phyloP scores from a whole-genome alignment of 1,139 yeast species.

The Kodamaea alishanica region DNA sequence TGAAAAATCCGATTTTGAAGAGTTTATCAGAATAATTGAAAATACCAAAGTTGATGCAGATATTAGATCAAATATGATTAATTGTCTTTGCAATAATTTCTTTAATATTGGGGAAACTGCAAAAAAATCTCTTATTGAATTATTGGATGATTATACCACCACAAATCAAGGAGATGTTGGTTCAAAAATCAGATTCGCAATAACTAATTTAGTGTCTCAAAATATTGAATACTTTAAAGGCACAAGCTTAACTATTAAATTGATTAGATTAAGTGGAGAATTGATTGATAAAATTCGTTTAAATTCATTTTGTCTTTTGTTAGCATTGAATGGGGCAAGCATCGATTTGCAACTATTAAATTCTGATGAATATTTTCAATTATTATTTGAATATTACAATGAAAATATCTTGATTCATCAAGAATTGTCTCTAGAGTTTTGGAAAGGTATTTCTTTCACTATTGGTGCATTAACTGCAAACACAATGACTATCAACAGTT shows the following conservation, averaged over 20 bases:
- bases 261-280: conserved; percentile 57
- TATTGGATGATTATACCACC: conserved; percentile 60
- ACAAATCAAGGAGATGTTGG: conserved; percentile 82
- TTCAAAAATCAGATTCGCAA: conserved; percentile 57
- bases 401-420: conserved; percentile 5
- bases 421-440: conserved; percentile 34
- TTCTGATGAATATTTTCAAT: conserved; percentile 23
- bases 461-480: conserved; percentile 61
- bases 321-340: conserved; percentile 3
- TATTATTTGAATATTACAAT: conserved; percentile 21
- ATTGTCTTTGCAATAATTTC: conserved; percentile 12
- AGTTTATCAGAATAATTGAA: conserved; percentile 18
- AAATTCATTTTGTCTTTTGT: conserved; percentile 25
- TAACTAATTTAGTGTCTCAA: conserved; percentile 36
- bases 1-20: conserved; percentile 10
- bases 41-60: conserved; percentile 22
- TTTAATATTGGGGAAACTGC: not conserved
- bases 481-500: conserved; percentile 41
- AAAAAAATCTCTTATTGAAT: conserved; percentile 6
- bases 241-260: conserved; percentile 21
- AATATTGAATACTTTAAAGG: conserved; percentile 16
- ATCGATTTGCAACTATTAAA: conserved; percentile 5
- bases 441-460: conserved; percentile 56
- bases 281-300: conserved; percentile 31
- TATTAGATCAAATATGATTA: conserved; percentile 24